phyloP scores from a whole-genome alignment of 148 eudicot species.

The Nepenthes gracilis region DNA sequence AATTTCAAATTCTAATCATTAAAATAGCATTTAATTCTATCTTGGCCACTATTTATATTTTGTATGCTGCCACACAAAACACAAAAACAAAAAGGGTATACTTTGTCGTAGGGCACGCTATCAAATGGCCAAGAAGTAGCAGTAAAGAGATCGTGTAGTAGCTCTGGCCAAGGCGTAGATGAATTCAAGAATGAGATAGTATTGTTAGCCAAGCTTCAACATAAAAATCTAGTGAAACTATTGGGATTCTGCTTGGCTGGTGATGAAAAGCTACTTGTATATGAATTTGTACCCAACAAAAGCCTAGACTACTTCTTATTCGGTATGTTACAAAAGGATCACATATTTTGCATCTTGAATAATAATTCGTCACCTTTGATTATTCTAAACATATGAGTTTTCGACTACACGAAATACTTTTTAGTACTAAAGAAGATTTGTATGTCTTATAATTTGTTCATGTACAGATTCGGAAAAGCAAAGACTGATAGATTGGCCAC shows the following conservation, averaged over 20 bases:
- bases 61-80: too few relatives aligned
- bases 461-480: neutral
- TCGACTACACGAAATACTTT: too few relatives aligned
- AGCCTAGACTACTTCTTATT: constrained; percentile 34
- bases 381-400: neutral
- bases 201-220: neutral
- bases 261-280: constrained; percentile 31
- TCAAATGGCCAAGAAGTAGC: too few relatives aligned
- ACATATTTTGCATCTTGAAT: neutral
- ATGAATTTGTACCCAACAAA: constrained; percentile 32
- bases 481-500: constrained; percentile 7
- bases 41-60: too few relatives aligned
- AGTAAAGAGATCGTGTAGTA: constrained; percentile 3
- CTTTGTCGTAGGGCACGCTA: too few relatives aligned
- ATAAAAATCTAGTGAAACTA: constrained; percentile 8
- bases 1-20: too few relatives aligned
- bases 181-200: constrained; percentile 19
- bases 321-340: constrained; percentile 10
- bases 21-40: too few relatives aligned
- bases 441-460: too few relatives aligned
- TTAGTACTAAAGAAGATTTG: too few relatives aligned
- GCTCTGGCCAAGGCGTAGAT: constrained; percentile 15
- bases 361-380: neutral
- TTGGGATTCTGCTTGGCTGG: constrained; percentile 29
- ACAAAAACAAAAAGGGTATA: too few relatives aligned